These are phyloP conservation scores for Rosa multiflora DNA, from an alignment of 306 rosid species.

Conservation along the genomic window DNA sequence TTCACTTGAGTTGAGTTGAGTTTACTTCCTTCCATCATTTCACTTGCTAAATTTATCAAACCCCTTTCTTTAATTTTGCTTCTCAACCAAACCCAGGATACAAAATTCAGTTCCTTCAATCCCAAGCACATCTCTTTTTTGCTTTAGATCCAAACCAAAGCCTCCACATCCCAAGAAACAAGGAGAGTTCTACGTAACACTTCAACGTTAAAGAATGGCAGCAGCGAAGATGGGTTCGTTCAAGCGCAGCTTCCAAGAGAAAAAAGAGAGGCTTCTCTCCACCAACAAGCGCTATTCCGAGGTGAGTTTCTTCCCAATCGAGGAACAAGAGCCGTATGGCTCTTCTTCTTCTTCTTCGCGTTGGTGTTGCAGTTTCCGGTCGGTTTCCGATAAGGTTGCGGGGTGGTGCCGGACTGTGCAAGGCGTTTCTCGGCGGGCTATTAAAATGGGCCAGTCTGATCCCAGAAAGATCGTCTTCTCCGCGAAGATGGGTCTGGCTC, in stretches of 20 bases:
- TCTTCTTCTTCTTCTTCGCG: neutral
- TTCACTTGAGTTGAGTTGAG: neutral
- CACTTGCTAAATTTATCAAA: neutral
- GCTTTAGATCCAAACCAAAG: slow-evolving; percentile 2
- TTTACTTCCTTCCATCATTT: neutral
- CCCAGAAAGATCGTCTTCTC: slow-evolving; percentile 84
- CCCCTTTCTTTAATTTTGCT: neutral
- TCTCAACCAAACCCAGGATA: neutral
- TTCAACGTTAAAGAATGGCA: slow-evolving; percentile 4
- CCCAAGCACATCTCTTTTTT: neutral
- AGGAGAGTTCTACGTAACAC: too few relatives aligned
- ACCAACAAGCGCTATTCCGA: slow-evolving; percentile 54
- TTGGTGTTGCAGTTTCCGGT: slow-evolving; percentile 41
- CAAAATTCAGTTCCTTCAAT: neutral
- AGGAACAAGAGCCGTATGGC: slow-evolving; percentile 33
- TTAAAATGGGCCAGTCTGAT: slow-evolving; percentile 75
- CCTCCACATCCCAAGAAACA: neutral
- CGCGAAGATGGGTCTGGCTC: slow-evolving; percentile 85
- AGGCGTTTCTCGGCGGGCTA: slow-evolving; percentile 48
- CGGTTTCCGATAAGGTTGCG: slow-evolving; percentile 38
- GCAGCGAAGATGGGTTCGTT: slow-evolving; percentile 75
- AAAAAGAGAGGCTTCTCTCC: slow-evolving; percentile 59
- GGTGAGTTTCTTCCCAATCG: slow-evolving; percentile 40
- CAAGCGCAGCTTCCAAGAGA: slow-evolving; percentile 62
- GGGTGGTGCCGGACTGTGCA: slow-evolving; percentile 23